Base-by-base conservation (phyloP, 139 green algal species). In the Limnomonas spitsbergensis region DNA sequence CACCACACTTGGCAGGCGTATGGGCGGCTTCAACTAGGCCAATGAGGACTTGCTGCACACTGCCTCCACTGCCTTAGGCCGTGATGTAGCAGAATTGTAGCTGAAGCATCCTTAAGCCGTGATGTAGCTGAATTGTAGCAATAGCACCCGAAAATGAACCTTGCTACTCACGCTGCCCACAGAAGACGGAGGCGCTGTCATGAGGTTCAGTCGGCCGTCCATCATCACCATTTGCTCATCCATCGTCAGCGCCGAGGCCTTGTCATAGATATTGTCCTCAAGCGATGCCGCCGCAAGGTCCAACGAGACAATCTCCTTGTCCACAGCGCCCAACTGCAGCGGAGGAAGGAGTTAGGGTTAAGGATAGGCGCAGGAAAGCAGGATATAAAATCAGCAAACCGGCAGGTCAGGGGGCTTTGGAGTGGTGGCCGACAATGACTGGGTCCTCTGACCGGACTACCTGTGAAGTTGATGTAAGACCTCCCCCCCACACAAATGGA, bases 261-360 rank as follows among this genome's bases (percentile, higher is more conserved):
- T 88, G 73, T 88, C 83, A 29, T 4, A 0, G 4, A 87, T 77
- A 56, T 87, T 87, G 56, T 82, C 78, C 69, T 66, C n/a, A n/a
- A 87, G 75, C 69, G 73, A 80, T 20, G 61, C 40, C 1, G 82
- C 53, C 0, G 78, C 32, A 9, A 67, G 1, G 47, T 83, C 78
- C 75, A 87, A 56, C 1, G 40, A 3, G 4, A 61, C 56, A 14
- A 87, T 80, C 75, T 82, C 75, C n/a, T 67, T 66, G 69, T 87
- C 82, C 9, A 84, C 78, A 3, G 69, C 40, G 1, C 2, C 4
- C 9, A 86, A 14, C 82, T 86, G 69, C 31, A 26, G 29, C 7
- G 29, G 67, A 37, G 20, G 20, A n/a, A n/a, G n/a, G n/a, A n/a
- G n/a, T n/a, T n/a, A n/a, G n/a, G n/a, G n/a, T n/a, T n/a, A n/a